Evolutionary conservation across 345 rosid genomes (phyloP), one percentile per base, ranked within the genome.

Genomic region (Physaria fendleri): DNA sequence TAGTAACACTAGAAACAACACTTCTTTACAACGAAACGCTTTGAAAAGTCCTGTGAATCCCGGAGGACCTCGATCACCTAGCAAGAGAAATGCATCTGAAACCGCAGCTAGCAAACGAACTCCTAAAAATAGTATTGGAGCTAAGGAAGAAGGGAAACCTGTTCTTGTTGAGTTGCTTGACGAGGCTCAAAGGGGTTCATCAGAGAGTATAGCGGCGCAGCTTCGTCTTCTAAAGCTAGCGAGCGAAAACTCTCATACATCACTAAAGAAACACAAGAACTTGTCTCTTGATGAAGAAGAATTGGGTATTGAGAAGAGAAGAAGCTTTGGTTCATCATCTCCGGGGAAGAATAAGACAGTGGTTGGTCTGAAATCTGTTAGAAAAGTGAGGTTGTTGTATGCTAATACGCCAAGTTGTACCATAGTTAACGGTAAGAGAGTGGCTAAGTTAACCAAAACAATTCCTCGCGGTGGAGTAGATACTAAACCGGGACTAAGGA

Each of bases 31-130:
- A 42, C 78, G 73, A 49, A 84, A 61, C 66, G 79, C 85, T 44
- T 62, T 82, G 78, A 90, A 90, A 69, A 87, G 74, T 74, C 81
- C 95, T 1, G 78, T 81, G 18, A 63, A 74, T 2, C 68, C 58
- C 1, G 82, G 75, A 5, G 75, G 78, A 62, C 80, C 84, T 27
- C 83, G 75, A 22, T 84, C 95, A 5, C 84, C 95, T 0, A 72
- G 84, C 33, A 47, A 73, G 48, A 83, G 85, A 54, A 67, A 66
- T 65, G 96, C 98, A 50, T 84, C 96, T 0, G 98, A 92, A 81
- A 84, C 86, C 68, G 96, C 96, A 64, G 90, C 93, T 64, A 75
- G 73, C 72, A 92, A 77, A 74, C 73, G 98, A 38, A 43, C 71
- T 17, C 76, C 85, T 11, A 84, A 77, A 74, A 71, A 76, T 2